Percentiles rank a stretch among this genome's conserved stretches.
These are phyloP conservation scores for Dactylellina sp. DNA, from an alignment of 2,329 filamentous ascomycete genomes.

Conservation along the genomic window DNA sequence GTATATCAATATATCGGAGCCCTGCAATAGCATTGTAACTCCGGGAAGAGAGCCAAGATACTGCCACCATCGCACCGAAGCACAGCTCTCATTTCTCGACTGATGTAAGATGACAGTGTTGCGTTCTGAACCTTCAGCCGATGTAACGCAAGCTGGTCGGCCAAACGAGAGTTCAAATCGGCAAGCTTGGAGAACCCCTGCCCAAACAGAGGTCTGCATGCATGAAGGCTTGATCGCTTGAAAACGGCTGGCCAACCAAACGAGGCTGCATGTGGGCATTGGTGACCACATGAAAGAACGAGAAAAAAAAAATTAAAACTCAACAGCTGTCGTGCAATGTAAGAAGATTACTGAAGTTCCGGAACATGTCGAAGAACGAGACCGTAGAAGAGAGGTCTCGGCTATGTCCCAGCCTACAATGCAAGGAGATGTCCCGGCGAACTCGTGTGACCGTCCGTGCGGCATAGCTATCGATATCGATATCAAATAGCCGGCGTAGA, in stretches of 20 bases:
- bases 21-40: too few species aligned
- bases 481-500: not conserved
- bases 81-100: not conserved
- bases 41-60: not conserved
- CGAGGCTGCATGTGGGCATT: not conserved
- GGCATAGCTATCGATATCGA: constrained; percentile 7
- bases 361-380: too few species aligned
- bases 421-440: too few species aligned
- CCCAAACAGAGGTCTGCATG: constrained; percentile 24
- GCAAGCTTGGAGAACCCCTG: constrained; percentile 32
- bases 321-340: too few species aligned
- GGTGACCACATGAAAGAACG: not conserved
- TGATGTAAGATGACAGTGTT: constrained; percentile 10
- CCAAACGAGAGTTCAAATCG: constrained; percentile 13
- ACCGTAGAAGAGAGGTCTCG: too few species aligned
- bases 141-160: constrained; percentile 46
- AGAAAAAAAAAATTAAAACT: not conserved
- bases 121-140: constrained; percentile 24
- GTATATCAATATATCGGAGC: too few species aligned
- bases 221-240: constrained; percentile 28
- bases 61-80: not conserved
- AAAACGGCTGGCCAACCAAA: constrained; percentile 14
- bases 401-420: too few species aligned
- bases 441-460: constrained; percentile 10
- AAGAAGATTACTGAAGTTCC: too few species aligned